Percentiles rank a stretch among this genome's conserved stretches.
Evolutionary conservation across 495 filamentous ascomycete species (phyloP).

Genomic region (Lasiosphaeris hirsuta): DNA sequence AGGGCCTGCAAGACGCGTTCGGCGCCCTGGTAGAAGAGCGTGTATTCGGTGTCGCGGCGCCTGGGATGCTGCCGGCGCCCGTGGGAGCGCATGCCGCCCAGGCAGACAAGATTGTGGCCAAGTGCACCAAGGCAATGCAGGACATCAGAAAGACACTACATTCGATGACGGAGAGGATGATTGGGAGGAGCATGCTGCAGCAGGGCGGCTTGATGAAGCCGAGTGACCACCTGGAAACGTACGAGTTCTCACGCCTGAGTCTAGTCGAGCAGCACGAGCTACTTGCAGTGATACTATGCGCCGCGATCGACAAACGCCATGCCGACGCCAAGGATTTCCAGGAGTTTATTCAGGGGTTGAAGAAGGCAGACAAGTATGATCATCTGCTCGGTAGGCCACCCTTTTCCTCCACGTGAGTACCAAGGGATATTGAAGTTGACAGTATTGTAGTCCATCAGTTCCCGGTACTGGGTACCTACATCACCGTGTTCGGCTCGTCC

Average conservation of each 20-base stretch:
- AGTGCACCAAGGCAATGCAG: slow-evolving; percentile 69
- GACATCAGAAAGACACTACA: slow-evolving; percentile 71
- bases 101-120: slow-evolving; percentile 52
- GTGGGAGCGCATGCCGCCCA: not conserved
- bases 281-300: slow-evolving; percentile 69
- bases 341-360: slow-evolving; percentile 60
- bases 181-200: slow-evolving; percentile 66
- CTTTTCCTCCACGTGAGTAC: not conserved
- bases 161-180: slow-evolving; percentile 64
- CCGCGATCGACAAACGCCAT: slow-evolving; percentile 70
- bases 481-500: slow-evolving; percentile 68
- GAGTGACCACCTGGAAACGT: slow-evolving; percentile 67
- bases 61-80: slow-evolving; percentile 16
- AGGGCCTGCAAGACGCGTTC: slow-evolving; percentile 37
- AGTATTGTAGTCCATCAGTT: slow-evolving; percentile 66
- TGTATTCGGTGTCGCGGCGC: slow-evolving; percentile 34
- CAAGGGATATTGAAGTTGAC: not conserved
- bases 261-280: slow-evolving; percentile 84
- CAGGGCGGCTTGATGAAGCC: slow-evolving; percentile 52
- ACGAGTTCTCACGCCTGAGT: slow-evolving; percentile 68
- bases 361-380: slow-evolving; percentile 69
- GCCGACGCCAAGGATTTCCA: slow-evolving; percentile 69
- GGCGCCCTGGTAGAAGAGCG: slow-evolving; percentile 35
- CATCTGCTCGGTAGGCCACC: slow-evolving; percentile 40
- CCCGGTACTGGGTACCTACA: slow-evolving; percentile 68